phyloP scores from a whole-genome alignment of 768 basidiomycete genomes.

The Suillus subaureus region DNA sequence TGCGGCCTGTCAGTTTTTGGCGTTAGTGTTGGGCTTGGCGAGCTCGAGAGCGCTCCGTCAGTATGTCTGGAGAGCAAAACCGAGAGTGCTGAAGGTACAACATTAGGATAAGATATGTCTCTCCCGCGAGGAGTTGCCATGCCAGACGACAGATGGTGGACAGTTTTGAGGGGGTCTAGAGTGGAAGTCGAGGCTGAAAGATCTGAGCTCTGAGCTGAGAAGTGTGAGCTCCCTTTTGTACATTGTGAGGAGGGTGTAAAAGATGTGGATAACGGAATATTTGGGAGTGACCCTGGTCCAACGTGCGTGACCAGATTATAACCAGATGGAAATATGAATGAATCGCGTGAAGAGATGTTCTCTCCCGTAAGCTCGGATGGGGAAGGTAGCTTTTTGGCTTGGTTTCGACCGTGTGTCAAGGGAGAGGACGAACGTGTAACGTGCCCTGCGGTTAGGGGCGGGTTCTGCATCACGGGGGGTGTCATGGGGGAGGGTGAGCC shows the following conservation, averaged over 20 bases:
- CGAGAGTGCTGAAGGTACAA: slow-evolving; percentile 37
- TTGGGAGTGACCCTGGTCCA: slow-evolving; percentile 3
- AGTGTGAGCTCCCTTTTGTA: slow-evolving; percentile 26
- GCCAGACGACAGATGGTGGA: slow-evolving; percentile 5
- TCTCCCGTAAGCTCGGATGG: background rate
- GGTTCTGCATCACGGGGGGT: background rate
- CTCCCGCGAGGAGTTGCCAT: slow-evolving; percentile 24
- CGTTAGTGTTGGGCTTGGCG: slow-evolving; percentile 8
- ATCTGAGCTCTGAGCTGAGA: slow-evolving; percentile 23
- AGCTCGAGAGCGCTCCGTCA: background rate
- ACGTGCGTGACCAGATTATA: slow-evolving; percentile 18
- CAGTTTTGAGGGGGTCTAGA: slow-evolving; percentile 22
- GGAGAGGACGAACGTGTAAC: background rate
- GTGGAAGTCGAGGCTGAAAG: slow-evolving; percentile 34
- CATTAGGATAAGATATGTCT: slow-evolving; percentile 21
- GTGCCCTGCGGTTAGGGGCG: background rate
- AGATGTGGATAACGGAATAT: slow-evolving; percentile 23
- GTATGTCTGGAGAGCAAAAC: slow-evolving; percentile 33
- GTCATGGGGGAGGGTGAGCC: background rate
- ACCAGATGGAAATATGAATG: slow-evolving; percentile 43
- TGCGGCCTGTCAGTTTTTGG: slow-evolving; percentile 17
- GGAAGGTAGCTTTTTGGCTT: background rate
- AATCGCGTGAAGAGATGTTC: slow-evolving; percentile 27
- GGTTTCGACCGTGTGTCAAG: background rate
- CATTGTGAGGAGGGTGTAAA: slow-evolving; percentile 24